Evolutionary conservation across 495 filamentous ascomycete genomes (phyloP).

Genomic region (Parathielavia appendiculata): DNA sequence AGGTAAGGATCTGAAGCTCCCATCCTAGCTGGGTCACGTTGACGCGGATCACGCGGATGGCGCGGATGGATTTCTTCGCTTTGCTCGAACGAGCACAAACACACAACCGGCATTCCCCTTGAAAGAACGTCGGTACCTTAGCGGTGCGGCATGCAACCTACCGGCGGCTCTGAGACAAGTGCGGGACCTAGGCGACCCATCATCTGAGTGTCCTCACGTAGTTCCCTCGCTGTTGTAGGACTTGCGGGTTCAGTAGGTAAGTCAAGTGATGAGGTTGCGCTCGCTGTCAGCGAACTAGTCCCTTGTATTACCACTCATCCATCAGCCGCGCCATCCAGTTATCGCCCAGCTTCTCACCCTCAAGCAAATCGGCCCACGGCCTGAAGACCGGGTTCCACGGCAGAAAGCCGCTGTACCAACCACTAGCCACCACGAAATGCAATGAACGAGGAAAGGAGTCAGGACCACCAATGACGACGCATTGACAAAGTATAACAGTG

Average conservation of each 20-base stretch:
- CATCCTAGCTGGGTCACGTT: conserved; percentile 10
- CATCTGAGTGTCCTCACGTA: background rate
- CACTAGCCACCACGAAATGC: background rate
- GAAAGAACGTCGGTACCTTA: too few species aligned
- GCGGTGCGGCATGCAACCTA: background rate
- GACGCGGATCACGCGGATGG: conserved; percentile 11
- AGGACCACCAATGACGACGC: background rate
- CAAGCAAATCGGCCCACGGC: too few species aligned
- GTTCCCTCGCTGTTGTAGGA: too few species aligned
- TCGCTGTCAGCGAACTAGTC: too few species aligned
- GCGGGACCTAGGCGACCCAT: background rate
- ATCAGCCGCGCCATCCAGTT: too few species aligned
- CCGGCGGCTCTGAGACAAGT: background rate
- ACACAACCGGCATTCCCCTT: background rate
- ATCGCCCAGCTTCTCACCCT: too few species aligned
- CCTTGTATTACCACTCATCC: too few species aligned
- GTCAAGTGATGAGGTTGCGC: too few species aligned
- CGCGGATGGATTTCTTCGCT: conserved; percentile 7
- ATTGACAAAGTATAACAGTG: background rate
- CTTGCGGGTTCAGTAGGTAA: too few species aligned
- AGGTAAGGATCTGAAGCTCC: too few species aligned
- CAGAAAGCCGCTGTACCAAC: background rate
- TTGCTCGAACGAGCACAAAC: conserved; percentile 5
- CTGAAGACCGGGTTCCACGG: too few species aligned
- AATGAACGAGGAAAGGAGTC: background rate